A percentile compares a stretch with the other conserved stretches of the same genome.
Conservation (phyloP, 495 filamentous ascomycete species). For the Penicillium herquei region DNA sequence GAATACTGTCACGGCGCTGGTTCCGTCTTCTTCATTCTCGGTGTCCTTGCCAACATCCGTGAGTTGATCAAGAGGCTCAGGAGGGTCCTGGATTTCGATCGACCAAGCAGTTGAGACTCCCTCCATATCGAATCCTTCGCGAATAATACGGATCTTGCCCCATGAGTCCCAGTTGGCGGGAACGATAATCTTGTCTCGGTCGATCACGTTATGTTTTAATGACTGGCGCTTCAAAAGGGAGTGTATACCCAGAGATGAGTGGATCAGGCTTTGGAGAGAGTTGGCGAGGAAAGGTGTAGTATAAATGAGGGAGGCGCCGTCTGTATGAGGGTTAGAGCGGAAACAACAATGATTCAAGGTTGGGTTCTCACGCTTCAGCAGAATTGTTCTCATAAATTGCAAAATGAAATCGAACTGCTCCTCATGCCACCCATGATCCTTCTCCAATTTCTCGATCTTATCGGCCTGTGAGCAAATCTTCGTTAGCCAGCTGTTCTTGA, state of each 20-base stretch:
- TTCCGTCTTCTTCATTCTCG: slow-evolving; percentile 38
- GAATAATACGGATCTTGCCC: slow-evolving; percentile 91
- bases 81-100: slow-evolving; percentile 66
- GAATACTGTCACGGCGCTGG: slow-evolving; percentile 66
- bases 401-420: slow-evolving; percentile 90
- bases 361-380: slow-evolving; percentile 70
- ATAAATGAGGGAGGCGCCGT: slow-evolving; percentile 89
- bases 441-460: slow-evolving; percentile 83
- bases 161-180: slow-evolving; percentile 98
- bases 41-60: slow-evolving; percentile 15
- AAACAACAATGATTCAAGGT: background rate
- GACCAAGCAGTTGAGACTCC: slow-evolving; percentile 79
- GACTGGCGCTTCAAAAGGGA: slow-evolving; percentile 80
- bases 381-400: slow-evolving; percentile 81
- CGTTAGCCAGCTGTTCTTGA: background rate
- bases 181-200: slow-evolving; percentile 90
- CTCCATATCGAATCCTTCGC: slow-evolving; percentile 95
- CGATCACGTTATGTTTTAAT: slow-evolving; percentile 92
- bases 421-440: slow-evolving; percentile 86
- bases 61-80: slow-evolving; percentile 32
- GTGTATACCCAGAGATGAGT: slow-evolving; percentile 85
- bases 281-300: slow-evolving; percentile 77
- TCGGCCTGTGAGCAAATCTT: slow-evolving; percentile 61
- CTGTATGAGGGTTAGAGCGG: slow-evolving; percentile 44
- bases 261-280: slow-evolving; percentile 76